phyloP scores from a whole-genome alignment of 345 rosid species.

The Salix caprea region DNA sequence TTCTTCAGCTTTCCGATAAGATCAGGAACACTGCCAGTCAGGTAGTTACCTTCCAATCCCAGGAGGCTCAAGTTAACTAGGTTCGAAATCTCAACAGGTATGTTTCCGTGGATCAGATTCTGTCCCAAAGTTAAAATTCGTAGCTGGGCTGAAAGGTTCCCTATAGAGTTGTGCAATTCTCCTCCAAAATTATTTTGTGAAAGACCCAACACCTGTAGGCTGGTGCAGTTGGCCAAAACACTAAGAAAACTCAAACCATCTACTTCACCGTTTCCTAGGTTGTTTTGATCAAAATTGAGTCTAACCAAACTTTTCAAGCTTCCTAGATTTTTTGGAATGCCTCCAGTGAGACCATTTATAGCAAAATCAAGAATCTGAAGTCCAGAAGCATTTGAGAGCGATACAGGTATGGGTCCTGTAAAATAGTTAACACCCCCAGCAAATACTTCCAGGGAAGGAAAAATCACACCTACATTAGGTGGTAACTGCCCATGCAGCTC shows the following conservation, averaged over 20 bases:
- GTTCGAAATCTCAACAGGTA: conserved; percentile 18
- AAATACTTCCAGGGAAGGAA: conserved; percentile 18
- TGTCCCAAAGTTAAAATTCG: neutral
- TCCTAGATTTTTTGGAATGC: conserved; percentile 10
- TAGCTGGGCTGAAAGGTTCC: conserved; percentile 17
- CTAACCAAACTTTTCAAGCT: conserved; percentile 14
- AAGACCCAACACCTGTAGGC: conserved; percentile 21
- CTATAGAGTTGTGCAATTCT: conserved; percentile 22
- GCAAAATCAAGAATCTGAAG: conserved; percentile 28
- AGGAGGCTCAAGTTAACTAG: conserved; percentile 5
- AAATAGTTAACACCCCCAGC: conserved; percentile 27
- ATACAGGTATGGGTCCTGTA: conserved; percentile 22
- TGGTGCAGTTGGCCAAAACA: conserved; percentile 24
- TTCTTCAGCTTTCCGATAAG: conserved; percentile 18
- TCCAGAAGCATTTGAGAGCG: conserved; percentile 23
- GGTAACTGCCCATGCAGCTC: conserved; percentile 24
- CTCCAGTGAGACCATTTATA: conserved; percentile 14
- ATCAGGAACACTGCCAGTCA: conserved; percentile 22
- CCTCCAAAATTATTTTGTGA: conserved; percentile 15
- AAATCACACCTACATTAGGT: conserved; percentile 16
- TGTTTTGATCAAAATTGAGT: conserved; percentile 24
- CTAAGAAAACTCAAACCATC: conserved; percentile 22
- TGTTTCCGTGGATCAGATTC: conserved; percentile 13
- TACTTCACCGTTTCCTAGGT: conserved; percentile 16
- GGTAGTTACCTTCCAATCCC: conserved; percentile 17